Base-by-base conservation (phyloP, 2,329 filamentous ascomycete genomes). In the Sporothrix mexicana region DNA sequence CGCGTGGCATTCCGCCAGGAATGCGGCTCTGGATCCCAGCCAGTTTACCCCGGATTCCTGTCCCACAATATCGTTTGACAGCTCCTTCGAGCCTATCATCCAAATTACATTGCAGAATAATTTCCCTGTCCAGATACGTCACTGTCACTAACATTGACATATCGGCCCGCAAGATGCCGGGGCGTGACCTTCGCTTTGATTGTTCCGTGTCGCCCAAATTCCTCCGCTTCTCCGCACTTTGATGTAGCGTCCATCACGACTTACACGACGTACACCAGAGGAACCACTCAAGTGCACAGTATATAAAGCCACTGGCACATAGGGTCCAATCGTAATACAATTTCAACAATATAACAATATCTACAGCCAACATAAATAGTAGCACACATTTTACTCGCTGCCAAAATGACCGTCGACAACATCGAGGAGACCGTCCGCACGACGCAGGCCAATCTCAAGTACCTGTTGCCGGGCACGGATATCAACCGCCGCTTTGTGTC, bases 401-500 rank as follows among this genome's bases (percentile, higher is more conserved):
- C 36, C 30, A 62, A 7, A 7, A 67, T 67, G 62, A 67, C 45
- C n/a, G 12, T 51, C 36, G 59, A 62, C 51, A 36, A 7, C 15
- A 69, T 55, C 17, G 66, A 69, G 20, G 66, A 69, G 15, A 15
- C 45, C 10, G 47, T 43, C 49, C 66, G 66, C 66, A 69, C 66
- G 25, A 69, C 66, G 47, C 66, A 69, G 49, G 47, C 66, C 13
- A 69, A 69, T 47, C 66, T 53, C 66, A 69, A 69, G 66, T 53
- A 69, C 47, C 66, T 55, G 15, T 47, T 69, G 47, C 66, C 47
- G 1, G 66, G 66, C 9, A 23, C 66, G 25, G 66, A 53, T 25
- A 69, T 55, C 66, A 69, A 69, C 47, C 66, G 47, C 66, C 66
- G 66, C 6, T 69, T 69, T 47, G 66, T 69, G 6, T 69, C 66